Evolutionary conservation across 306 rosid genomes (phyloP).

Genomic region (Canavalia gladiata): DNA sequence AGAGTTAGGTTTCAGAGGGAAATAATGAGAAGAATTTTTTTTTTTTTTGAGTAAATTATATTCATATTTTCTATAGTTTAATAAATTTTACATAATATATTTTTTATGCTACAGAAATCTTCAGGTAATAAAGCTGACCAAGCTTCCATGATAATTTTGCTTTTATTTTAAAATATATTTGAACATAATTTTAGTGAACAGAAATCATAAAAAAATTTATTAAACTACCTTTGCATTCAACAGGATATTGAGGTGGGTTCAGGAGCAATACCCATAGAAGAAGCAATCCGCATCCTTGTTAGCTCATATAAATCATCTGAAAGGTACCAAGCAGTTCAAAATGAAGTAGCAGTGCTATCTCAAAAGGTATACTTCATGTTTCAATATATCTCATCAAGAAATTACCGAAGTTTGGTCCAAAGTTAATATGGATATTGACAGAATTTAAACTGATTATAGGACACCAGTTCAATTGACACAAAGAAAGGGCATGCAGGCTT

Average conservation of each 20-base stretch:
- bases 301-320: constrained; percentile 49
- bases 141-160: background rate
- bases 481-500: constrained; percentile 56
- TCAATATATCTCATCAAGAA: no score
- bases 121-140: constrained; percentile 34
- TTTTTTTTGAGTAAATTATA: no score
- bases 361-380: constrained; percentile 34
- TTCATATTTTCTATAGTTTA: no score
- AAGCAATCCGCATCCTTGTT: constrained; percentile 50
- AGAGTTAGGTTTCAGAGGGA: no score
- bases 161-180: no score
- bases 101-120: no score
- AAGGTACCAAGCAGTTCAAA: constrained; percentile 45
- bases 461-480: constrained; percentile 34
- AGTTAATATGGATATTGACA: background rate
- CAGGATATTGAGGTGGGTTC: constrained; percentile 52
- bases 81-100: no score
- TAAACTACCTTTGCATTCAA: background rate
- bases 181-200: no score
- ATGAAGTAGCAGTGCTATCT: constrained; percentile 39
- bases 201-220: no score
- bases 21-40: no score
- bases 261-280: constrained; percentile 33
- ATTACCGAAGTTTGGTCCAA: no score
- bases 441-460: background rate